Percentiles rank a stretch among this genome's conserved stretches.
phyloP scores from a whole-genome alignment of 441 rosid genomes.

The Adansonia gregorii region DNA sequence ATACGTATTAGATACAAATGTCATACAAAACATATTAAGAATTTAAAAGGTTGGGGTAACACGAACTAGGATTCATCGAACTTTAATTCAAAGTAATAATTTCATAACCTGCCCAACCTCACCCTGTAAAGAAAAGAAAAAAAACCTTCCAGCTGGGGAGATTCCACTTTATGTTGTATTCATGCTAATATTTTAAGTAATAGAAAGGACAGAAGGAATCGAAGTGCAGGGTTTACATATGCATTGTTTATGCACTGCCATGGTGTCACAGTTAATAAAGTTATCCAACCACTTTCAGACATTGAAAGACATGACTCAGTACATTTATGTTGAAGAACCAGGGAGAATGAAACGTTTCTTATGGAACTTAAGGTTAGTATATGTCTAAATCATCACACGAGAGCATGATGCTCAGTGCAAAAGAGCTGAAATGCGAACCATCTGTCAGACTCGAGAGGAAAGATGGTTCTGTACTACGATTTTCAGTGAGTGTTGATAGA shows the following conservation, averaged over 20 bases:
- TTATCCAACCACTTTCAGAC: background rate
- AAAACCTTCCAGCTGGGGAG: slow-evolving; percentile 33
- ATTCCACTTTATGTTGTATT: slow-evolving; percentile 20
- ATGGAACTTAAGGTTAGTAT: background rate
- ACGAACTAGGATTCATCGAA: background rate
- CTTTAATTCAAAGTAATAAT: slow-evolving; percentile 1
- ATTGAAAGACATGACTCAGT: background rate
- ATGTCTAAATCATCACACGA: background rate
- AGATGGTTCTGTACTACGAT: background rate
- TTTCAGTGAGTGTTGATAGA: no score
- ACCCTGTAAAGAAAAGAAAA: background rate
- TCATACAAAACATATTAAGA: no score
- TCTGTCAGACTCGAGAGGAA: background rate
- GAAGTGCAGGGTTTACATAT: background rate
- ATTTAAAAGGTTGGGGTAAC: background rate
- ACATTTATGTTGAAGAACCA: slow-evolving; percentile 19
- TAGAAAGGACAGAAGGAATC: background rate
- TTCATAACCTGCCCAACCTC: background rate
- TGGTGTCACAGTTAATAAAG: slow-evolving; percentile 5
- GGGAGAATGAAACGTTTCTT: background rate
- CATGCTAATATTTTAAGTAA: slow-evolving; percentile 16
- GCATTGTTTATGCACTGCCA: slow-evolving; percentile 18
- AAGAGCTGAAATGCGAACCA: slow-evolving; percentile 8
- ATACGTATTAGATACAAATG: no score
- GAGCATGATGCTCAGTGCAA: slow-evolving; percentile 4